Conservation (phyloP, 495 filamentous ascomycete species). For the Tuber calosporum region DNA sequence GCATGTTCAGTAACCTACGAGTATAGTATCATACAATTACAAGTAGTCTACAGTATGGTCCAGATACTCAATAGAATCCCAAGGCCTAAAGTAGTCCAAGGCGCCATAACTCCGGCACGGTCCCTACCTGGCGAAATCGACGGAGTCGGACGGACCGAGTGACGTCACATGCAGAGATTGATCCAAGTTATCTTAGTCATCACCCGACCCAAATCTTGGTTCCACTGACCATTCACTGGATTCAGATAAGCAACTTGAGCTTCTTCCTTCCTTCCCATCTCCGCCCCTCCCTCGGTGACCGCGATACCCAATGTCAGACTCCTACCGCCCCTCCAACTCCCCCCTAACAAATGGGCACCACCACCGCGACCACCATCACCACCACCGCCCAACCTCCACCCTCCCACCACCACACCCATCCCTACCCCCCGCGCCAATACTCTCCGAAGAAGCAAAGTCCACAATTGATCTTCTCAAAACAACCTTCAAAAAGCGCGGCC, state of each 20-base stretch:
- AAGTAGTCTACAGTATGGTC: not conserved
- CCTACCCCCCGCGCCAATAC: constrained; percentile 17
- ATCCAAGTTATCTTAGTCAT: not conserved
- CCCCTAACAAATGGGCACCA: constrained; percentile 26
- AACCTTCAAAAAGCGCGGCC: constrained; percentile 62
- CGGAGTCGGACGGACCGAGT: not conserved
- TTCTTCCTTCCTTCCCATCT: not conserved
- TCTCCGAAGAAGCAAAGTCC: constrained; percentile 28
- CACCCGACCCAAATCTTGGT: not conserved
- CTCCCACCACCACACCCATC: constrained; percentile 11
- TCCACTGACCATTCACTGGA: not conserved
- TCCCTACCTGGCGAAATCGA: not conserved
- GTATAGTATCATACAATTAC: no score
- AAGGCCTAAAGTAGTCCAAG: not conserved
- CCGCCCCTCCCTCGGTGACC: constrained; percentile 12
- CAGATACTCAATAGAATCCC: not conserved
- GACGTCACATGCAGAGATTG: not conserved
- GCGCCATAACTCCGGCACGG: not conserved
- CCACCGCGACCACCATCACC: constrained; percentile 9
- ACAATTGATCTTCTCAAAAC: constrained; percentile 30
- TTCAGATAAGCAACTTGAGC: no score
- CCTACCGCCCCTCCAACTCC: constrained; percentile 29
- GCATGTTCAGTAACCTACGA: not conserved
- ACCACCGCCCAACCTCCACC: constrained; percentile 10
- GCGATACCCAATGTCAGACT: constrained; percentile 30